A percentile compares a stretch with the other conserved stretches of the same genome.
These are phyloP conservation scores for Cladosporium austrohemisphaericum DNA, from an alignment of 2,329 filamentous ascomycete genomes.

Conservation along the genomic window DNA sequence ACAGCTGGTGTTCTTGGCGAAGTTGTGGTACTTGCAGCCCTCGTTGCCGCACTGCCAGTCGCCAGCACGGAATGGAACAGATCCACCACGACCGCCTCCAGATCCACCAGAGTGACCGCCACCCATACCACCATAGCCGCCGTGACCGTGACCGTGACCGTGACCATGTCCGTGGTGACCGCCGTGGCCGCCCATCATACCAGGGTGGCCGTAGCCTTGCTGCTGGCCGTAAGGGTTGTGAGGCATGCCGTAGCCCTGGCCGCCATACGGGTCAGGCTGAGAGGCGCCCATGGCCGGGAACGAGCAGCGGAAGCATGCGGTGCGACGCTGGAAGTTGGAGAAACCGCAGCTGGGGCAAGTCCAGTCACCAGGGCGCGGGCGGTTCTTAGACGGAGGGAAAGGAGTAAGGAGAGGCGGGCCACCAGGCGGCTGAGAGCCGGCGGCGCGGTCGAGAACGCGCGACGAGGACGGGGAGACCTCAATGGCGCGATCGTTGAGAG, in stretches of 20 bases:
- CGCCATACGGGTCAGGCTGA: conserved; percentile 61
- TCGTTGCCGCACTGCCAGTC: conserved; percentile 99
- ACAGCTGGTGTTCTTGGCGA: conserved; percentile 98
- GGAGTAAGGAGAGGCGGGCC: conserved; percentile 71
- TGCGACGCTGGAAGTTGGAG: conserved; percentile 98
- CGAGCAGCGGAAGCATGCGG: conserved; percentile 97
- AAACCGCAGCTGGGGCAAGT: conserved; percentile 98
- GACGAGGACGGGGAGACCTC: conserved; percentile 98
- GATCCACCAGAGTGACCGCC: conserved; percentile 39
- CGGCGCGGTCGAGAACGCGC: conserved; percentile 89
- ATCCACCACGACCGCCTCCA: conserved; percentile 60
- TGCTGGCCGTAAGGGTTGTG: conserved; percentile 37
- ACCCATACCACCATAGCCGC: conserved; percentile 45
- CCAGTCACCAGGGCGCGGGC: conserved; percentile 95
- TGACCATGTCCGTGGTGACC: conserved; percentile 31
- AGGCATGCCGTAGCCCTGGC: conserved; percentile 49
- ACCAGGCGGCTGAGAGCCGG: conserved; percentile 53
- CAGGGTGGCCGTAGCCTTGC: conserved; percentile 56
- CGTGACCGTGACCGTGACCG: conserved; percentile 15
- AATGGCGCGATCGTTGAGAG: conserved; percentile 97
- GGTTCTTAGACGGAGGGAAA: conserved; percentile 97
- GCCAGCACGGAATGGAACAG: conserved; percentile 91
- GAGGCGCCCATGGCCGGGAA: conserved; percentile 84
- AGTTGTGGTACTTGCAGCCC: conserved; percentile 97
- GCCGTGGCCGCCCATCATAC: conserved; percentile 69